Conservation (phyloP, 2,329 filamentous ascomycete genomes). For the Talaromyces sp. region DNA sequence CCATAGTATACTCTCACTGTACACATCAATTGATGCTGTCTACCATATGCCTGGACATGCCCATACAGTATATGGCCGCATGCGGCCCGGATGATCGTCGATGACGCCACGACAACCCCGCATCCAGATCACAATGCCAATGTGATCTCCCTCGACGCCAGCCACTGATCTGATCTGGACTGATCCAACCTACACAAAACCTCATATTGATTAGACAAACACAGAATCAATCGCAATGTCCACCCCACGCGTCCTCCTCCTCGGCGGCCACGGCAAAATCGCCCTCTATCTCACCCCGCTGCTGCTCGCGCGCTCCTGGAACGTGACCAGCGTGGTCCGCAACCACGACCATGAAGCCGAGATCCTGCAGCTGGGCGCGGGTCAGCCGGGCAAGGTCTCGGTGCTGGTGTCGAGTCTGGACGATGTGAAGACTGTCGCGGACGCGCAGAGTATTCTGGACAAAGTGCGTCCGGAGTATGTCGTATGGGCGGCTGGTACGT, state of each 20-base stretch:
- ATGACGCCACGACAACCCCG: not conserved
- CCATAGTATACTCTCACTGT: not conserved
- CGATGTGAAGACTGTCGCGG: conserved; percentile 59
- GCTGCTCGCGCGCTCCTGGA: conserved; percentile 68
- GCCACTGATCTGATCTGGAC: too few relatives aligned
- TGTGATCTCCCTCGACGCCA: not conserved
- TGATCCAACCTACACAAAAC: not conserved
- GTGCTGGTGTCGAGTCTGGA: conserved; percentile 68
- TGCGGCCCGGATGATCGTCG: not conserved
- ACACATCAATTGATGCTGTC: not conserved
- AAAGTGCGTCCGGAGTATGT: conserved; percentile 40
- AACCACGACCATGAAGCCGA: conserved; percentile 61
- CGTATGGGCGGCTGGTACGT: conserved; percentile 43
- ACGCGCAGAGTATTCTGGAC: conserved; percentile 58
- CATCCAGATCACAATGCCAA: not conserved
- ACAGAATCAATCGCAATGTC: not conserved
- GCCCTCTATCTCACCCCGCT: conserved; percentile 70
- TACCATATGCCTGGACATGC: not conserved
- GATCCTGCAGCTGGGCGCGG: conserved; percentile 57
- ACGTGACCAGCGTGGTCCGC: conserved; percentile 73
- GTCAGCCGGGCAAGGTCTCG: conserved; percentile 58
- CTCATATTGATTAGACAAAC: not conserved
- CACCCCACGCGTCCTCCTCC: conserved; percentile 57
- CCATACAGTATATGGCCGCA: not conserved
- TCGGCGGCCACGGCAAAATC: conserved; percentile 79